phyloP scores from a whole-genome alignment of 164 flowering plant species.

The Platanus orientalis region DNA sequence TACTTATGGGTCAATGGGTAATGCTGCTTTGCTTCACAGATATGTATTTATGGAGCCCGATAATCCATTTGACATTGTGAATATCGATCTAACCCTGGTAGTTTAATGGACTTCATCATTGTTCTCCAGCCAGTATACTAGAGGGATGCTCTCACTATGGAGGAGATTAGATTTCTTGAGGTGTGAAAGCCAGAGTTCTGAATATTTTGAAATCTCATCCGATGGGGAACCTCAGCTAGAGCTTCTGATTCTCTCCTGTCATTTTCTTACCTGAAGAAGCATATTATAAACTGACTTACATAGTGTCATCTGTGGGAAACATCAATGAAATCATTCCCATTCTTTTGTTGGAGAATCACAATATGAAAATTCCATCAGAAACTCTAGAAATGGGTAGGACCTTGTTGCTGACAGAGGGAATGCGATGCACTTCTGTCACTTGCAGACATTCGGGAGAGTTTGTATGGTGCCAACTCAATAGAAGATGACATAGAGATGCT shows the following conservation, averaged over 20 bases:
- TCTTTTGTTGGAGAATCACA: slow-evolving; percentile 21
- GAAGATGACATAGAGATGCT: slow-evolving; percentile 49
- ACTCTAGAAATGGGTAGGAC: slow-evolving; percentile 31
- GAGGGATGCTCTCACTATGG: slow-evolving; percentile 74
- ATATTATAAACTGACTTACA: slow-evolving; percentile 41
- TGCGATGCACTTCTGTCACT: slow-evolving; percentile 57
- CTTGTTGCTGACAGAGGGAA: slow-evolving; percentile 47
- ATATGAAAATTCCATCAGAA: slow-evolving; percentile 5
- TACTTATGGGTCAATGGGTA: slow-evolving; percentile 80
- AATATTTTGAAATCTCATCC: slow-evolving; percentile 82
- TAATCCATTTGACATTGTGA: slow-evolving; percentile 72
- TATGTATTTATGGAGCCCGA: slow-evolving; percentile 90
- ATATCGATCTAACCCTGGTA: slow-evolving; percentile 71
- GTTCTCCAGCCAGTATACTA: slow-evolving; percentile 51
- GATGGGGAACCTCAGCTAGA: slow-evolving; percentile 81
- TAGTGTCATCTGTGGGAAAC: slow-evolving; percentile 23
- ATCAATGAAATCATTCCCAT: slow-evolving; percentile 12
- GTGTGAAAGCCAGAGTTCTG: slow-evolving; percentile 55
- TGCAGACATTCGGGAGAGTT: slow-evolving; percentile 64
- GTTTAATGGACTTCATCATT: slow-evolving; percentile 50
- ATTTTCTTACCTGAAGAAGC: slow-evolving; percentile 53
- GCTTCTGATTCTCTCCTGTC: slow-evolving; percentile 60
- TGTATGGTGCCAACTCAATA: slow-evolving; percentile 47
- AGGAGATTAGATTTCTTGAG: slow-evolving; percentile 59
- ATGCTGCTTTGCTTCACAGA: slow-evolving; percentile 96